These are phyloP conservation scores for Arachis monticola DNA, from an alignment of 331 rosid genomes.

Conservation along the genomic window DNA sequence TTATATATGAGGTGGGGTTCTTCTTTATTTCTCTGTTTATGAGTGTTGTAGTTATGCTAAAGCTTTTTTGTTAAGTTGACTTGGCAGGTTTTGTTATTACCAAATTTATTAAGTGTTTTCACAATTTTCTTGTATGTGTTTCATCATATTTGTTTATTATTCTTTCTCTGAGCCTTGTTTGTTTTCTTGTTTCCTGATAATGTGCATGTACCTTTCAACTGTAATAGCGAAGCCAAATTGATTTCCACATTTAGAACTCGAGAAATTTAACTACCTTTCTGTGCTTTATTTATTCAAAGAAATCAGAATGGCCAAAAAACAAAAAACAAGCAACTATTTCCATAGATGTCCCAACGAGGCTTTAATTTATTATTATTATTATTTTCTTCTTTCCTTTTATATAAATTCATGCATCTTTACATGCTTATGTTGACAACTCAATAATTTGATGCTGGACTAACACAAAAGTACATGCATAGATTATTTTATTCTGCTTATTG, in stretches of 20 bases:
- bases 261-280: slow-evolving; percentile 13
- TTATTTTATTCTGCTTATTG: too few relatives aligned
- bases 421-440: too few relatives aligned
- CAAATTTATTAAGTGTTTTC: neutral
- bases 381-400: neutral
- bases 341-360: neutral
- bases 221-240: neutral
- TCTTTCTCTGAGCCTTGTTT: slow-evolving; percentile 13
- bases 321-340: slow-evolving; percentile 25
- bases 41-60: neutral
- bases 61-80: neutral
- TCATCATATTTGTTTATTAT: too few relatives aligned
- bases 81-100: neutral
- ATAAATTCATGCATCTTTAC: slow-evolving; percentile 6
- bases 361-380: too few relatives aligned
- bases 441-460: slow-evolving; percentile 38
- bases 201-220: slow-evolving; percentile 23
- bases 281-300: slow-evolving; percentile 18
- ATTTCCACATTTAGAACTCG: slow-evolving; percentile 9
- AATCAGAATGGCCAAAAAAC: slow-evolving; percentile 18
- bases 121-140: too few relatives aligned
- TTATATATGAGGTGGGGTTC: slow-evolving; percentile 11
- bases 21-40: neutral
- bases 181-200: neutral
- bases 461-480: too few relatives aligned